These are phyloP conservation scores for Microsporum canis DNA, from an alignment of 2,329 filamentous ascomycete genomes.

Conservation along the genomic window DNA sequence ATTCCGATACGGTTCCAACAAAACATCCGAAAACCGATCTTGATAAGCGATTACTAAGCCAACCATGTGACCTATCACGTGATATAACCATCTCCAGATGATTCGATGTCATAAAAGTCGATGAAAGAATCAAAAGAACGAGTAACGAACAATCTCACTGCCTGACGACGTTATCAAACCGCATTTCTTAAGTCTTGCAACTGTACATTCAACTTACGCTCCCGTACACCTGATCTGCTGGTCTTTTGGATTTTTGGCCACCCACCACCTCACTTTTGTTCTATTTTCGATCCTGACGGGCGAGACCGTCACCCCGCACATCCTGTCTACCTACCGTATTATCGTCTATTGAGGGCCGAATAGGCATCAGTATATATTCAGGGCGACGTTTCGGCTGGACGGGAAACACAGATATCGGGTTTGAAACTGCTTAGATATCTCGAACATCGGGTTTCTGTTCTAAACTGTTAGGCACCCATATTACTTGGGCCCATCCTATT, in stretches of 20 bases:
- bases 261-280: background rate
- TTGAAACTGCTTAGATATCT: background rate
- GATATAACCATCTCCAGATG: background rate
- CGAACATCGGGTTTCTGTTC: background rate
- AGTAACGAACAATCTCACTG: background rate
- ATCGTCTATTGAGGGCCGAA: background rate
- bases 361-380: background rate
- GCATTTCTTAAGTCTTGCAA: background rate
- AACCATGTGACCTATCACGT: background rate
- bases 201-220: background rate
- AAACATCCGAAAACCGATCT: background rate
- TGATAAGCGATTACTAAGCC: background rate
- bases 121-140: background rate
- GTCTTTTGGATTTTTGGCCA: background rate
- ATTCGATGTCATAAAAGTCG: background rate
- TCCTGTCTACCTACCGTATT: background rate
- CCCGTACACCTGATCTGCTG: background rate
- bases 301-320: background rate
- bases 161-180: background rate
- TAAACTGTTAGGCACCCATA: background rate
- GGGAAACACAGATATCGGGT: background rate
- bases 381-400: too few relatives aligned
- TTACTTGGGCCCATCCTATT: background rate
- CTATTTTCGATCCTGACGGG: background rate
- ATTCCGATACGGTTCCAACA: too few relatives aligned